Evolutionary conservation across 441 rosid genomes (phyloP), one percentile per base, ranked within the genome.

Genomic region (Biscutella laevigata): DNA sequence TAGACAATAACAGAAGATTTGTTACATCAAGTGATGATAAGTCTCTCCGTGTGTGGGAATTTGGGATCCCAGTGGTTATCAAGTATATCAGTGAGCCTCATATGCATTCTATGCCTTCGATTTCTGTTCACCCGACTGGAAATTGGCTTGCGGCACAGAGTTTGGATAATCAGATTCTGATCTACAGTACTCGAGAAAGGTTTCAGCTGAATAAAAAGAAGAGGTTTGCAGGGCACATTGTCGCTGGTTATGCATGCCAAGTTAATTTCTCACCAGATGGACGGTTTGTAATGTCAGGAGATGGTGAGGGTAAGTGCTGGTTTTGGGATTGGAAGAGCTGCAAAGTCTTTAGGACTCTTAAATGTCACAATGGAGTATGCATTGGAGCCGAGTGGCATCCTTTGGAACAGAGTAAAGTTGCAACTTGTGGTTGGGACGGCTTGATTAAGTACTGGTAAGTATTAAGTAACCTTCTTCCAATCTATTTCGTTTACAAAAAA

Each of bases 401-500:
- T 7, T 37, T 94, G 67, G 99, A 94, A 66, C 97, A 89, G 67
- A 94, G 99, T 67, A 89, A 86, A 77, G 99, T 94, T 4, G 99
- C 97, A 38, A 94, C 99, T n/a, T 94, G 99, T 69, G 86, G 99
- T 52, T 94, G 99, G 99, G 99, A 94, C 52, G 99, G 99, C 74
- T 72, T 89, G 72, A 89, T 94, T 53, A 89, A 94, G 73, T 94
- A 94, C 76, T 89, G 99, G 99, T n/a, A n/a, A n/a, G n/a, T n/a
- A n/a, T n/a, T 94, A 56, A 67, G 95, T 67, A 13, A 55, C 51
- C 39, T 13, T 71, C 50, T 64, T 20, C 17, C 48, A 27, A 4
- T 47, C 24, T 49, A 2, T 5, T 40, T 48, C 5, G 7, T 51
- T 42, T 29, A 4, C 4, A n/a, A n/a, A n/a, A n/a, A n/a, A n/a